Percentiles rank a stretch among this genome's conserved stretches.
These are phyloP conservation scores for Amphicarpaea edgeworthii DNA, from an alignment of 306 rosid species.

Conservation along the genomic window DNA sequence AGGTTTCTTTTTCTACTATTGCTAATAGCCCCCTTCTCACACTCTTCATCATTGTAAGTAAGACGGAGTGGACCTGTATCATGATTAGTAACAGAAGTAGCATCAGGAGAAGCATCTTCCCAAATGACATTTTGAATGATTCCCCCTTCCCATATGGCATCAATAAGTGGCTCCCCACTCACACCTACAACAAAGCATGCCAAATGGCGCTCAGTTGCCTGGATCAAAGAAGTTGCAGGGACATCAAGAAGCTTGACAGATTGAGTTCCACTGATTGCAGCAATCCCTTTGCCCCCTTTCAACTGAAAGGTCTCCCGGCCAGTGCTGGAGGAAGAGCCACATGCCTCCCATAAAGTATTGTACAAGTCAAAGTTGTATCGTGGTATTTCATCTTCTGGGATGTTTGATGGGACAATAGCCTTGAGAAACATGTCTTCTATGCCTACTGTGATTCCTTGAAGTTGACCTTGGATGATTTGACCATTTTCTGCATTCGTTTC, in stretches of 20 bases:
- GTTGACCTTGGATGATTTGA: constrained; percentile 82
- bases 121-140: constrained; percentile 73
- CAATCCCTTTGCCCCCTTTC: constrained; percentile 88
- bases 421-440: constrained; percentile 96
- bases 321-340: constrained; percentile 76
- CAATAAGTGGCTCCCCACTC: constrained; percentile 77
- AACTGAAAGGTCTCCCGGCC: constrained; percentile 86
- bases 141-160: constrained; percentile 68
- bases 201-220: constrained; percentile 74
- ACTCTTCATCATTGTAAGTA: constrained; percentile 66
- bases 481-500: constrained; percentile 89
- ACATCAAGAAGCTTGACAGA: constrained; percentile 91
- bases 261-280: constrained; percentile 86
- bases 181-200: constrained; percentile 82
- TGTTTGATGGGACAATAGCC: constrained; percentile 71
- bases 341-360: constrained; percentile 93
- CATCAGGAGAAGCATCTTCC: constrained; percentile 67
- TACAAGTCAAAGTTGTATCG: constrained; percentile 74
- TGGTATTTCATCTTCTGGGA: constrained; percentile 58
- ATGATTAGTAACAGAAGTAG: constrained; percentile 45
- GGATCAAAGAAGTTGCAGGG: constrained; percentile 71
- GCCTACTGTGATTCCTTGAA: constrained; percentile 80
- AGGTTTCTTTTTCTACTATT: constrained; percentile 61
- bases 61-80: constrained; percentile 77
- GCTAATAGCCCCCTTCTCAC: constrained; percentile 53